Percentiles rank a stretch among this genome's conserved stretches.
These are phyloP conservation scores for Fusarium metavorans DNA, from an alignment of 2,329 filamentous ascomycete species.

Conservation along the genomic window DNA sequence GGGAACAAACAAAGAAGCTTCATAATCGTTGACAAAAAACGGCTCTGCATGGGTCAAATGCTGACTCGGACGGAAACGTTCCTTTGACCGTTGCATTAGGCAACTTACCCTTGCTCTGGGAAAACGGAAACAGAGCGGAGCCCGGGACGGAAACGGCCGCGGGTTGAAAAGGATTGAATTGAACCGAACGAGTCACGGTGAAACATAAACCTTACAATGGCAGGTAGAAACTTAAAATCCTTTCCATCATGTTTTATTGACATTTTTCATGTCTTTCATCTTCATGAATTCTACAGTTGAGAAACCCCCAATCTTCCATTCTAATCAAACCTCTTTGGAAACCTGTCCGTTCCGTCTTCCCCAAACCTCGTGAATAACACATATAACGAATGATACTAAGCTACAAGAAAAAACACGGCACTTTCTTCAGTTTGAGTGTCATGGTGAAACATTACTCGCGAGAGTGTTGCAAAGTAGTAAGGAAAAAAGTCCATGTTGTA, in stretches of 20 bases:
- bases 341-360: not conserved
- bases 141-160: conserved; percentile 1
- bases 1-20: not conserved
- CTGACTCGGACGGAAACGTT: conserved; percentile 9
- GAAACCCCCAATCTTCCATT: not conserved
- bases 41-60: not conserved
- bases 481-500: conserved; percentile 17
- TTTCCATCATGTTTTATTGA: conserved; percentile 17
- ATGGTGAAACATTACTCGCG: conserved; percentile 24
- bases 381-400: conserved; percentile 29
- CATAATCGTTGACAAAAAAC: conserved; percentile 2
- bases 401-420: conserved; percentile 4
- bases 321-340: conserved; percentile 7
- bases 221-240: not conserved
- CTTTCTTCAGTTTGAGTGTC: conserved; percentile 22
- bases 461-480: conserved; percentile 23
- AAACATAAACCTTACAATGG: not conserved
- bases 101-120: not conserved
- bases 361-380: conserved; percentile 18
- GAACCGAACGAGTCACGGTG: conserved; percentile 2
- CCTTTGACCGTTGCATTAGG: conserved; percentile 1
- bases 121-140: not conserved
- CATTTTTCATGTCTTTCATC: conserved; percentile 9
- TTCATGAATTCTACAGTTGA: not conserved
- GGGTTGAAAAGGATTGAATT: not conserved